Conservation (phyloP, 2,329 filamentous ascomycete genomes). For the Colletotrichum gigasporum region DNA sequence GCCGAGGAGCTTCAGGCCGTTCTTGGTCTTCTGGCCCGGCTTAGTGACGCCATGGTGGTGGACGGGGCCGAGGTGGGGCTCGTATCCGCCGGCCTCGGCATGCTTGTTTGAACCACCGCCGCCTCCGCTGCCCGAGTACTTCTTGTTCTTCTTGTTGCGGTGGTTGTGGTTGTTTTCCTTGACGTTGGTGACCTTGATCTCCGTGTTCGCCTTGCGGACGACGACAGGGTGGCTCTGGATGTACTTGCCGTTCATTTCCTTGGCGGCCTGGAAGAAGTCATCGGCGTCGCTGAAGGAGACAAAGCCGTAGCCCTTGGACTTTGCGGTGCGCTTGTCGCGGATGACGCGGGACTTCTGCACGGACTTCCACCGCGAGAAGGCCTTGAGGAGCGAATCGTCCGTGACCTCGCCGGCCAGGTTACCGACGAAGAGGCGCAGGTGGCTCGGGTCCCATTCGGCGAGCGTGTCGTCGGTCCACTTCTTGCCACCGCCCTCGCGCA, state of each 20-base stretch:
- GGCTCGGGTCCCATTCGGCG: slow-evolving; percentile 94
- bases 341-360: slow-evolving; percentile 94
- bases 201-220: slow-evolving; percentile 88
- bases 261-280: slow-evolving; percentile 94
- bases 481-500: slow-evolving; percentile 88
- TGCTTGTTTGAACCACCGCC: slow-evolving; percentile 42
- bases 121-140: slow-evolving; percentile 34
- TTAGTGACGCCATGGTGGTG: slow-evolving; percentile 65
- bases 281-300: slow-evolving; percentile 96
- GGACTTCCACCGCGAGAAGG: slow-evolving; percentile 87
- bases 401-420: slow-evolving; percentile 98
- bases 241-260: slow-evolving; percentile 99
- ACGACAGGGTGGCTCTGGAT: slow-evolving; percentile 96
- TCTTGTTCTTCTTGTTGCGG: slow-evolving; percentile 44
- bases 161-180: slow-evolving; percentile 50
- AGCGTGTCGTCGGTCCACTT: slow-evolving; percentile 90
- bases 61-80: slow-evolving; percentile 60
- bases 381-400: slow-evolving; percentile 93
- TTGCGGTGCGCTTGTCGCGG: slow-evolving; percentile 93
- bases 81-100: slow-evolving; percentile 51
- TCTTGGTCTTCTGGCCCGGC: slow-evolving; percentile 74
- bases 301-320: slow-evolving; percentile 96
- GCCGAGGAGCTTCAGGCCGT: slow-evolving; percentile 68
- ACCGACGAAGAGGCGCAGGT: slow-evolving; percentile 94
- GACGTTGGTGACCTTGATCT: slow-evolving; percentile 81